Evolutionary conservation across 352 stramenopile species (phyloP).

Genomic region (Pythium aristosporum): DNA sequence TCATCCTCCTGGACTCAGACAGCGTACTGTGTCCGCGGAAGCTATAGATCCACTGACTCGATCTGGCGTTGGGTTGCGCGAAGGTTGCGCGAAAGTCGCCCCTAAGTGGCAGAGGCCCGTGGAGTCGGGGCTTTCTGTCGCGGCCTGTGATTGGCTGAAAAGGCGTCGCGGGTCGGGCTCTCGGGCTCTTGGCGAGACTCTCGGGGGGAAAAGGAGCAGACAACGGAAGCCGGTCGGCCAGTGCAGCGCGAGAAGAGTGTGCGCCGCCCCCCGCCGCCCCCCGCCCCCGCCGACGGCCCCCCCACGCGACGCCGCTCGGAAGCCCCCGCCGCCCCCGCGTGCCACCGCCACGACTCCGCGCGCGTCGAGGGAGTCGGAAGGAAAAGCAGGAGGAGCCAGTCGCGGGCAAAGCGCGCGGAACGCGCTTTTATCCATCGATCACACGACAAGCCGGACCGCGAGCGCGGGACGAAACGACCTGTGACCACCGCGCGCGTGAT

Average conservation of each 20-base stretch:
- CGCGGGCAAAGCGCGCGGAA: conserved; percentile 12
- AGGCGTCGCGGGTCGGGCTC: conserved; percentile 3
- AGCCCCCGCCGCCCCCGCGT: too few relatives aligned
- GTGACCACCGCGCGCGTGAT: neutral
- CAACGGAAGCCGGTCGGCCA: neutral
- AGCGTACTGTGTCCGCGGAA: neutral
- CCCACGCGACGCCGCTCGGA: too few relatives aligned
- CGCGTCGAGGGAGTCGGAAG: neutral
- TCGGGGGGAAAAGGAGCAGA: neutral
- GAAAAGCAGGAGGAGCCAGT: neutral
- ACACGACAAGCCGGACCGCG: conserved; percentile 15
- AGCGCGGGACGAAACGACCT: neutral
- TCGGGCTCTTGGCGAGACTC: neutral
- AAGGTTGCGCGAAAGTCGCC: conserved; percentile 27
- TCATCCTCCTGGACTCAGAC: conserved; percentile 7
- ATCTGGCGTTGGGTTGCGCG: conserved; percentile 5
- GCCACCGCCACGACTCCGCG: too few relatives aligned
- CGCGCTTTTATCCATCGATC: conserved; percentile 24
- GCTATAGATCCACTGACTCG: conserved; percentile 5
- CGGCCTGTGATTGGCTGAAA: conserved; percentile 30
- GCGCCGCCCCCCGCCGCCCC: too few relatives aligned
- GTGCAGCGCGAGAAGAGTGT: too few relatives aligned
- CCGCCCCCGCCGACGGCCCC: too few relatives aligned
- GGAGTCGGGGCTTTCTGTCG: neutral
- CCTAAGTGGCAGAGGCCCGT: conserved; percentile 34